phyloP scores from a whole-genome alignment of 441 rosid genomes.

The Adansonia grandidieri region DNA sequence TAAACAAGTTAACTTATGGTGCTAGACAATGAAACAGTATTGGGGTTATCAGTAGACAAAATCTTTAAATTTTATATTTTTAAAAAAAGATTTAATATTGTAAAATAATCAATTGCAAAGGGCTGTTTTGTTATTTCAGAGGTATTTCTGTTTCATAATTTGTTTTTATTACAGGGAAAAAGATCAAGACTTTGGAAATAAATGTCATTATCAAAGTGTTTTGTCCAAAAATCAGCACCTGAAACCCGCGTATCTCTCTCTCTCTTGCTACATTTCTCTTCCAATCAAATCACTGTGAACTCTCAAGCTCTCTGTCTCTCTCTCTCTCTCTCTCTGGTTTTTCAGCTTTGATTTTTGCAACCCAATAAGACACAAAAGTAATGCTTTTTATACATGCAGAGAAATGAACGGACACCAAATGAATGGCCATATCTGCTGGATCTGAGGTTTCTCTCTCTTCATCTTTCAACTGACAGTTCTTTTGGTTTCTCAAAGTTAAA shows the following conservation, averaged over 20 bases:
- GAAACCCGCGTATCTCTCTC: conserved; percentile 40
- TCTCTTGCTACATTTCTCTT: conserved; percentile 42
- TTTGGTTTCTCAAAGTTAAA: background rate
- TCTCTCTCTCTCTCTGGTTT: conserved; percentile 28
- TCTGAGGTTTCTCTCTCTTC: conserved; percentile 43
- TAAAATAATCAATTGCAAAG: background rate
- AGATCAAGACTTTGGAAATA: conserved; percentile 24
- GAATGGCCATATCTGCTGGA: conserved; percentile 35
- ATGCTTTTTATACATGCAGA: conserved; percentile 21
- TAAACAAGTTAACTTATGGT: background rate
- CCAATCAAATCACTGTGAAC: conserved; percentile 43
- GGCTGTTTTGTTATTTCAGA: conserved; percentile 30
- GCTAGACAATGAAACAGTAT: background rate
- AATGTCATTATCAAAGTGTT: conserved; percentile 35
- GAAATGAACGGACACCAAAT: conserved; percentile 32
- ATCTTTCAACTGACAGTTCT: conserved; percentile 38
- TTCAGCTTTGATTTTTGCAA: conserved; percentile 5
- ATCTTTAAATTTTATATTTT: no score
- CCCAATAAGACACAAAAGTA: background rate
- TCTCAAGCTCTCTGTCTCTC: background rate
- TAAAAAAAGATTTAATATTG: background rate
- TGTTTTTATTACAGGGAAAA: conserved; percentile 18
- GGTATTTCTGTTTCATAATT: background rate
- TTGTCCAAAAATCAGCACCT: conserved; percentile 35
- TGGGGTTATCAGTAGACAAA: background rate